Conservation (phyloP, 345 rosid species). For the Lepidium africanum region DNA sequence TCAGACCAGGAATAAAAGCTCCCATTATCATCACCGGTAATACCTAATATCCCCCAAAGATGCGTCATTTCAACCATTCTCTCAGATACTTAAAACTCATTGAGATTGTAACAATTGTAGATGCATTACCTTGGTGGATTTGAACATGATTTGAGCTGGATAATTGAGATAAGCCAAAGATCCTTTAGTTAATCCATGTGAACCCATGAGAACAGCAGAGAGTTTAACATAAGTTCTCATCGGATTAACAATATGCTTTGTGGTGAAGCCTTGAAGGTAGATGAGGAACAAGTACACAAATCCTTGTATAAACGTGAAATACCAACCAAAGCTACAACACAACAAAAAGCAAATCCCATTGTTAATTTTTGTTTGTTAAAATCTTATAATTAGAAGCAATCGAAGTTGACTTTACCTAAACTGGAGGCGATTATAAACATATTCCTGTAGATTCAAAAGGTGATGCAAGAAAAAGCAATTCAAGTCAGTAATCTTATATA, state of each 20-base stretch:
- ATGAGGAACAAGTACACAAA: slow-evolving; percentile 81
- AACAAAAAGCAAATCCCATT: background rate
- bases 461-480: background rate
- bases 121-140: slow-evolving; percentile 76
- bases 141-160: slow-evolving; percentile 98
- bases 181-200: slow-evolving; percentile 93
- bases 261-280: slow-evolving; percentile 86
- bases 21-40: slow-evolving; percentile 98
- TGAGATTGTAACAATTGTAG: background rate
- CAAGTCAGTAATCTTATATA: slow-evolving; percentile 1
- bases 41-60: slow-evolving; percentile 36
- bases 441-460: slow-evolving; percentile 55
- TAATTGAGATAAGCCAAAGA: slow-evolving; percentile 95
- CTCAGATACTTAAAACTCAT: background rate
- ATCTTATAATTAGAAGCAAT: background rate
- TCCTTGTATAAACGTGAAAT: slow-evolving; percentile 96
- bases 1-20: slow-evolving; percentile 85
- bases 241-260: slow-evolving; percentile 88
- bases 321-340: slow-evolving; percentile 90
- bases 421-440: slow-evolving; percentile 88
- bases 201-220: slow-evolving; percentile 97
- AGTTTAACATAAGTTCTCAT: slow-evolving; percentile 93
- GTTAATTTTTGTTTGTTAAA: background rate
- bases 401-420: slow-evolving; percentile 54
- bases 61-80: background rate